These are phyloP conservation scores for Dalbergia cochinchinensis DNA, from an alignment of 306 rosid genomes.

Conservation along the genomic window DNA sequence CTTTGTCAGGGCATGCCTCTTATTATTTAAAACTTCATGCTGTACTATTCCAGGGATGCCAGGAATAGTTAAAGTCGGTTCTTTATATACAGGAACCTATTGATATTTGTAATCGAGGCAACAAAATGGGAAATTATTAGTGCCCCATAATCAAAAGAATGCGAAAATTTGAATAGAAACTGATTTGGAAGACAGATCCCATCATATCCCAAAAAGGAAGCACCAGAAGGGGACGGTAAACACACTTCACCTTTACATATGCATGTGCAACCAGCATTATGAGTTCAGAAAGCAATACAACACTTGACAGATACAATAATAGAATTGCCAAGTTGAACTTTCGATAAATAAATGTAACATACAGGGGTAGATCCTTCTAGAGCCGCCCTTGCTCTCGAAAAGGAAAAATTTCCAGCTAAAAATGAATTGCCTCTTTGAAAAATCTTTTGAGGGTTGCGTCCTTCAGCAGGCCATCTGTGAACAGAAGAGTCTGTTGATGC, in stretches of 20 bases:
- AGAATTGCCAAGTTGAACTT: constrained; percentile 13
- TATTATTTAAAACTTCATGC: constrained; percentile 93
- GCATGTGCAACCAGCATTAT: constrained; percentile 22
- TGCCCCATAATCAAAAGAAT: constrained; percentile 40
- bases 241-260: not conserved
- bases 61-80: constrained; percentile 73
- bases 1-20: constrained; percentile 95
- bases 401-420: constrained; percentile 94
- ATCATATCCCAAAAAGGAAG: constrained; percentile 16
- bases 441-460: constrained; percentile 79
- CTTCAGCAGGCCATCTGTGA: constrained; percentile 94
- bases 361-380: constrained; percentile 93
- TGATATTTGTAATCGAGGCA: constrained; percentile 36
- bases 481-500: constrained; percentile 94
- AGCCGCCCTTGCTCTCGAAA: constrained; percentile 95
- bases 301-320: constrained; percentile 13
- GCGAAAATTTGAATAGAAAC: constrained; percentile 28
- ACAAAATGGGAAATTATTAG: constrained; percentile 39
- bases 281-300: constrained; percentile 35
- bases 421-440: constrained; percentile 89
- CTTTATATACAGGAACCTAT: constrained; percentile 92
- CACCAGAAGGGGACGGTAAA: constrained; percentile 5
- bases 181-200: constrained; percentile 32
- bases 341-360: constrained; percentile 51
- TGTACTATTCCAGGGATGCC: constrained; percentile 94